Conservation (phyloP, 139 green algal genomes). For the Volvox africanus region DNA sequence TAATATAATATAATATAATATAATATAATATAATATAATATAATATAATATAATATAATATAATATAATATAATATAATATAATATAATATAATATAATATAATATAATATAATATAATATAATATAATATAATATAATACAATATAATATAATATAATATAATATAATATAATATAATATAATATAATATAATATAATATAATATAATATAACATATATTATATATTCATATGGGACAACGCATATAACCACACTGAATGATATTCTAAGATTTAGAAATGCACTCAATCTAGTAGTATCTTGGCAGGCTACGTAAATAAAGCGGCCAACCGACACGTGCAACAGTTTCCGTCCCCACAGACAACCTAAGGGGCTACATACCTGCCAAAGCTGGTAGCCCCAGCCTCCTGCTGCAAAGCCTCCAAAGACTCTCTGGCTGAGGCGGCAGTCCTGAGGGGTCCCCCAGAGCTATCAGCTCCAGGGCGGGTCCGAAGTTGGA, state of each 20-base stretch:
- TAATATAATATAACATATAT: too few species aligned
- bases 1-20: too few species aligned
- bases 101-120: too few species aligned
- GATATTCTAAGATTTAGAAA: neutral
- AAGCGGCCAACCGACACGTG: neutral
- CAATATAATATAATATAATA: too few species aligned
- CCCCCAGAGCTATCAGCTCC: constrained; percentile 18
- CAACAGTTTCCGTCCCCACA: neutral
- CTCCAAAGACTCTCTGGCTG: constrained; percentile 33
- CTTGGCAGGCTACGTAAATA: neutral
- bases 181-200: too few species aligned
- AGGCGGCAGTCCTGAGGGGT: neutral
- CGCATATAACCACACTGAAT: neutral
- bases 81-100: too few species aligned
- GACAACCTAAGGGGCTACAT: neutral
- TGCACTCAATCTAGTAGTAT: neutral
- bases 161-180: too few species aligned
- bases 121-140: too few species aligned
- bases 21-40: too few species aligned
- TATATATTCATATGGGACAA: neutral
- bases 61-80: too few species aligned
- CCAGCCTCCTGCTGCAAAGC: neutral
- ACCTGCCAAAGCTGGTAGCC: neutral
- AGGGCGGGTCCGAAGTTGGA: constrained; percentile 25
- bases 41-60: too few species aligned